phyloP scores from a whole-genome alignment of 768 basidiomycete species.

The Atractiella rhizophila region DNA sequence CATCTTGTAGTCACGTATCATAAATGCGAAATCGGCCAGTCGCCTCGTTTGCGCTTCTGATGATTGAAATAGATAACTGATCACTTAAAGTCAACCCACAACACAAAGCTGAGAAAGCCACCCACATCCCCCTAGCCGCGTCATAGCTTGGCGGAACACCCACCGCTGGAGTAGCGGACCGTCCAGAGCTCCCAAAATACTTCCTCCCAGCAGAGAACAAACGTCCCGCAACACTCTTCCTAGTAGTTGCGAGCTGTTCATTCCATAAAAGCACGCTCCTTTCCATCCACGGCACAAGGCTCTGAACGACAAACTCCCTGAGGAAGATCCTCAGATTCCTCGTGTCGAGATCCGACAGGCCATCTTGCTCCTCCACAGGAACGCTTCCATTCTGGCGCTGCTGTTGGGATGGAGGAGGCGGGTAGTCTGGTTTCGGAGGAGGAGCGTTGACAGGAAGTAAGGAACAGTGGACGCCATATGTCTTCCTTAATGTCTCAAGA shows the following conservation, averaged over 20 bases:
- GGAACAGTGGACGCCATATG: constrained; percentile 10
- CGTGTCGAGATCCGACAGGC: constrained; percentile 36
- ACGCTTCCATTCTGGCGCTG: background rate
- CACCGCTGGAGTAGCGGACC: constrained; percentile 10
- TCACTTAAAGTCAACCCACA: background rate
- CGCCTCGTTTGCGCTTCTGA: constrained; percentile 30
- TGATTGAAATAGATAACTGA: constrained; percentile 21
- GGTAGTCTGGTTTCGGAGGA: constrained; percentile 1
- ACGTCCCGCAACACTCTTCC: constrained; percentile 22
- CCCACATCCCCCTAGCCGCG: constrained; percentile 22
- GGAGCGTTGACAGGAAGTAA: constrained; percentile 6
- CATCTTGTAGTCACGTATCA: constrained; percentile 67
- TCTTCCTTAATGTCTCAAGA: constrained; percentile 9
- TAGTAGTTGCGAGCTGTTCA: constrained; percentile 28
- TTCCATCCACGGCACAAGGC: constrained; percentile 89
- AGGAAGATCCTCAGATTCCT: constrained; percentile 49
- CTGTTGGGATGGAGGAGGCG: background rate
- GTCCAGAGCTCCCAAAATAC: constrained; percentile 22
- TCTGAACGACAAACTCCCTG: constrained; percentile 68
- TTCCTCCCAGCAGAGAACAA: constrained; percentile 24
- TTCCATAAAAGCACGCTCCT: constrained; percentile 82
- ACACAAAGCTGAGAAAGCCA: background rate
- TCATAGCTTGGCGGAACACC: constrained; percentile 16
- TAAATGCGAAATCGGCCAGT: constrained; percentile 85
- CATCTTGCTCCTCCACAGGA: background rate